Evolutionary conservation across 192 early-diverging fungal genomes (phyloP).

Genomic region (Entomortierella parvispora): DNA sequence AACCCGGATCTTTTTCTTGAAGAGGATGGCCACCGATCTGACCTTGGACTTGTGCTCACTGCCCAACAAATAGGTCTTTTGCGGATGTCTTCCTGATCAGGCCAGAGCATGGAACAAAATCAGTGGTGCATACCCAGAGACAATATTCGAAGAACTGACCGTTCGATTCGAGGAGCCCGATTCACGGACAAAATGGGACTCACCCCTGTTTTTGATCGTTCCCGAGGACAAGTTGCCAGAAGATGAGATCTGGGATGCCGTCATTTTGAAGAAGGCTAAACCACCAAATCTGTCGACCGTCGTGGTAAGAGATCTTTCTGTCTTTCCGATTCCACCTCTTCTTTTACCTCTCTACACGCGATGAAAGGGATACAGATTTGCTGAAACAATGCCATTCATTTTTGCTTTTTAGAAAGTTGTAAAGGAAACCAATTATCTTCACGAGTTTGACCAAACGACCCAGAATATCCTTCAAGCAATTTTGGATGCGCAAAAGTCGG

Average conservation of each 20-base stretch:
- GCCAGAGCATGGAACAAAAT: slow-evolving; percentile 36
- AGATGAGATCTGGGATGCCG: slow-evolving; percentile 79
- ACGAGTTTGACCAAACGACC: slow-evolving; percentile 88
- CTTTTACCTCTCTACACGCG: background rate
- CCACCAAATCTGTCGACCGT: slow-evolving; percentile 91
- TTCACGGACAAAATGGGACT: slow-evolving; percentile 91
- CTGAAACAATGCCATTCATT: too few relatives aligned
- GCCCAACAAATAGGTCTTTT: slow-evolving; percentile 25
- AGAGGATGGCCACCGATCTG: background rate
- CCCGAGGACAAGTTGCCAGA: slow-evolving; percentile 76
- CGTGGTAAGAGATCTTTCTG: slow-evolving; percentile 53
- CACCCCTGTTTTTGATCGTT: slow-evolving; percentile 91
- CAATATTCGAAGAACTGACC: slow-evolving; percentile 80
- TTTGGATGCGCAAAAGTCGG: slow-evolving; percentile 79
- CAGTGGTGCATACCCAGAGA: slow-evolving; percentile 50
- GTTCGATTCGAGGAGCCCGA: slow-evolving; percentile 97
- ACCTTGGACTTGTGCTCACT: background rate
- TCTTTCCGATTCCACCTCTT: background rate
- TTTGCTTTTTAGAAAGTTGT: slow-evolving; percentile 83
- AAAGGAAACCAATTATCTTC: slow-evolving; percentile 89
- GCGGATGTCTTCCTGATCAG: slow-evolving; percentile 30
- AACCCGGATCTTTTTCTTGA: too few relatives aligned
- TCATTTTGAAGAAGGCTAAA: slow-evolving; percentile 76
- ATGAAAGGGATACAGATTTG: too few relatives aligned
- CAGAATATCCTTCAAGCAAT: slow-evolving; percentile 82